phyloP scores from a whole-genome alignment of 192 early-diverging fungal species.

The Mortierella claussenii region DNA sequence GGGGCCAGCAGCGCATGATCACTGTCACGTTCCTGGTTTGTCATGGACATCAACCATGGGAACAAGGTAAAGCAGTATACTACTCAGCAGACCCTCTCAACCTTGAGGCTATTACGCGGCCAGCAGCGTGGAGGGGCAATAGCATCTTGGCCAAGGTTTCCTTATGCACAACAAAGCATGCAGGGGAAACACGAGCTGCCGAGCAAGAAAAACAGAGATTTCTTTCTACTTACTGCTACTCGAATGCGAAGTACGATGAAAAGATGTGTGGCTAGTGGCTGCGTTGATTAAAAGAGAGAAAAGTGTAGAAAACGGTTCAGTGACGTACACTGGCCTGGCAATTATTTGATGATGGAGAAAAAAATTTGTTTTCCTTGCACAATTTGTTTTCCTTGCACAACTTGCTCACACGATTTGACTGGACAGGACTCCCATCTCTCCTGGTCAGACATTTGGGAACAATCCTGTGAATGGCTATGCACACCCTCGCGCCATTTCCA shows the following conservation, averaged over 20 bases:
- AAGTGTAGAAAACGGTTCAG: no score
- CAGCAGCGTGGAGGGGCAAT: constrained; percentile 8
- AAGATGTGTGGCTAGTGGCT: not conserved
- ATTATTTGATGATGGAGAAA: no score
- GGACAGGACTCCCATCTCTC: constrained; percentile 45
- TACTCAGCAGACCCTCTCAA: constrained; percentile 7
- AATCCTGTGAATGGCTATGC: constrained; percentile 38
- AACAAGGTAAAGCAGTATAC: constrained; percentile 8
- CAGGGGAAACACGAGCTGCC: not conserved
- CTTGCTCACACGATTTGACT: constrained; percentile 29
- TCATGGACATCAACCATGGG: constrained; percentile 1
- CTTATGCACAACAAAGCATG: constrained; percentile 7
- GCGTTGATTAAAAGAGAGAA: no score
- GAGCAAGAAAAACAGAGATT: not conserved
- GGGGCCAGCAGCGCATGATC: constrained; percentile 12
- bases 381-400: constrained; percentile 7
- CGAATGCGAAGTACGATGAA: not conserved
- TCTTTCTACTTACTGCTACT: not conserved
- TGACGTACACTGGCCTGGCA: no score
- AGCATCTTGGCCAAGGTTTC: constrained; percentile 7
- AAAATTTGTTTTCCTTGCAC: no score
- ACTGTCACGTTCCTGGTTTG: constrained; percentile 3
- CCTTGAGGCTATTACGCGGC: constrained; percentile 5
- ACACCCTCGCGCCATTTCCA: constrained; percentile 17
- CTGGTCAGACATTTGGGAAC: constrained; percentile 48